phyloP scores from a whole-genome alignment of 257 asterid genomes.

The Scutellaria baicalensis region DNA sequence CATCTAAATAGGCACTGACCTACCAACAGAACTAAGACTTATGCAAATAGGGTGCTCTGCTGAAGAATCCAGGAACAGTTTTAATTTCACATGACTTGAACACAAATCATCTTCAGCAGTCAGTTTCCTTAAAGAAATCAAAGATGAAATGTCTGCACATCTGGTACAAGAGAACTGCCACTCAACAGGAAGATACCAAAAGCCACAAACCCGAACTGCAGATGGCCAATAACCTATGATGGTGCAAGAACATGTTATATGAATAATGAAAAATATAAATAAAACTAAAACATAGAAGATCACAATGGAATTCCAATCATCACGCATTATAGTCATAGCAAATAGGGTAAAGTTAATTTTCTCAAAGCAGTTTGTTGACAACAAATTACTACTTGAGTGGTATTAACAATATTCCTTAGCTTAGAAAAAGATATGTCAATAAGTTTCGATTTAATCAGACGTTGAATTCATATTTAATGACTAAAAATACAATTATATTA shows the following conservation, averaged over 20 bases:
- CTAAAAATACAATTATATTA: neutral
- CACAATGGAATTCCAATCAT: neutral
- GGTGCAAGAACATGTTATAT: neutral
- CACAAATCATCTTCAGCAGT: slow-evolving; percentile 43
- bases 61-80: slow-evolving; percentile 38
- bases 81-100: slow-evolving; percentile 45
- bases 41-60: slow-evolving; percentile 61
- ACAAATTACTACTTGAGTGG: no score
- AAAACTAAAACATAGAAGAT: neutral
- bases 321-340: neutral
- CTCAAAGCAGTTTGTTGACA: neutral
- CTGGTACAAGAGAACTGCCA: slow-evolving; percentile 85
- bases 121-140: slow-evolving; percentile 18
- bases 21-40: slow-evolving; percentile 84
- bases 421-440: neutral
- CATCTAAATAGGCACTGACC: slow-evolving; percentile 39
- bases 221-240: slow-evolving; percentile 90
- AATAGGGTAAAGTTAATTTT: no score
- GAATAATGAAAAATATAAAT: neutral
- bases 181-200: slow-evolving; percentile 80
- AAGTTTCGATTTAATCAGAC: neutral
- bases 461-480: neutral
- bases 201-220: slow-evolving; percentile 78
- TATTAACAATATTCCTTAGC: no score
- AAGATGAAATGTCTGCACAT: slow-evolving; percentile 62